Conservation (phyloP, 2,329 filamentous ascomycete species). For the Tolypocladium cylindrosporum region DNA sequence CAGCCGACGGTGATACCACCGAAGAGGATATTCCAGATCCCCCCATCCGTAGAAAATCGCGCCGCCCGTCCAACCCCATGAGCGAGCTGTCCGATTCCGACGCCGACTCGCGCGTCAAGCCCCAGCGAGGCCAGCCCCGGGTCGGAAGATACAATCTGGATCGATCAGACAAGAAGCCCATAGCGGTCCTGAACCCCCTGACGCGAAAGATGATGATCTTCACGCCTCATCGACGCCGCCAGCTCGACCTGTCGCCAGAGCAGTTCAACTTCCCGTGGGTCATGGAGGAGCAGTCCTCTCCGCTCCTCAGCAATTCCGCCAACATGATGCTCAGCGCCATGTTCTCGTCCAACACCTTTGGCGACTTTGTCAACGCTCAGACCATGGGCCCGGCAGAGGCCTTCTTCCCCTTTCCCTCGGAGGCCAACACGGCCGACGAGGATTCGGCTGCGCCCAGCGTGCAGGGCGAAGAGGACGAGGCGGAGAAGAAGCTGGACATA, state of each 20-base stretch:
- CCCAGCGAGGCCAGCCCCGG: slow-evolving; percentile 41
- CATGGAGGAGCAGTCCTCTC: slow-evolving; percentile 32
- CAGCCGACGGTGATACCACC: slow-evolving; percentile 52
- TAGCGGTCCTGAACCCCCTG: slow-evolving; percentile 46
- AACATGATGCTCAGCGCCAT: slow-evolving; percentile 74
- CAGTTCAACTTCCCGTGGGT: slow-evolving; percentile 41
- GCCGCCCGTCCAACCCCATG: slow-evolving; percentile 24
- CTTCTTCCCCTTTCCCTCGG: slow-evolving; percentile 60
- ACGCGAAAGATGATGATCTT: slow-evolving; percentile 56
- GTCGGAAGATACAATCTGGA: slow-evolving; percentile 45
- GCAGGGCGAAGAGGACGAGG: slow-evolving; percentile 51
- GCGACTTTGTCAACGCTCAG: slow-evolving; percentile 50
- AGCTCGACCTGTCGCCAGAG: slow-evolving; percentile 44
- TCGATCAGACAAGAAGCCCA: slow-evolving; percentile 43
- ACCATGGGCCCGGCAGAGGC: slow-evolving; percentile 65
- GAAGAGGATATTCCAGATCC: slow-evolving; percentile 48
- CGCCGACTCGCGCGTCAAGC: slow-evolving; percentile 33
- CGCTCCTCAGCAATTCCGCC: slow-evolving; percentile 56
- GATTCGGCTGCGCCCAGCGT: slow-evolving; percentile 26
- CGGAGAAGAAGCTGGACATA: slow-evolving; percentile 53
- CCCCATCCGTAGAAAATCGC: slow-evolving; percentile 36
- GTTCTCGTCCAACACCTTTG: slow-evolving; percentile 45
- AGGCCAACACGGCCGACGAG: slow-evolving; percentile 44
- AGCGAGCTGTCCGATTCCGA: slow-evolving; percentile 41
- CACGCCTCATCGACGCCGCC: slow-evolving; percentile 39